These are phyloP conservation scores for Colletotrichum abscissum DNA, from an alignment of 2,329 filamentous ascomycete genomes.

Conservation along the genomic window DNA sequence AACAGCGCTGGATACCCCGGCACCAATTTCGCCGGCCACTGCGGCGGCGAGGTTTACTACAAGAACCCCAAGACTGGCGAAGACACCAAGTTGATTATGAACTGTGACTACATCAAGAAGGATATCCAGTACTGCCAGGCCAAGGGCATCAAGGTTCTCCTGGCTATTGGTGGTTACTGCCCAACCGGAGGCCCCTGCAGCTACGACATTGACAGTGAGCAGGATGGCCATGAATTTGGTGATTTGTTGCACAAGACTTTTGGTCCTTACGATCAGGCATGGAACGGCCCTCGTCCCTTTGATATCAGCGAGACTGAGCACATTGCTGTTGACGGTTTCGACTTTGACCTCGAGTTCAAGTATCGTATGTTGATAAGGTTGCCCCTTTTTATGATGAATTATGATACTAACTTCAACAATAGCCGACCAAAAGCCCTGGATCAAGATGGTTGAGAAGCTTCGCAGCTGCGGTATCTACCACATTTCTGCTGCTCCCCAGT, in stretches of 20 bases:
- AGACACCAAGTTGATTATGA: slow-evolving; percentile 45
- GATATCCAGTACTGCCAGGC: slow-evolving; percentile 55
- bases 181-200: slow-evolving; percentile 41
- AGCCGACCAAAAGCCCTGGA: slow-evolving; percentile 49
- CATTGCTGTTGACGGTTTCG: slow-evolving; percentile 53
- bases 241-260: slow-evolving; percentile 52
- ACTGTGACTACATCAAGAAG: slow-evolving; percentile 49
- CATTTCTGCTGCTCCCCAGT: slow-evolving; percentile 59
- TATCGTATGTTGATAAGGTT: slow-evolving; percentile 42
- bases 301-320: slow-evolving; percentile 43
- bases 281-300: slow-evolving; percentile 52
- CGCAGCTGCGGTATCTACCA: slow-evolving; percentile 44
- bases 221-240: slow-evolving; percentile 49
- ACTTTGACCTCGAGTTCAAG: slow-evolving; percentile 53
- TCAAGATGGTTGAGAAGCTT: slow-evolving; percentile 51
- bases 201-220: slow-evolving; percentile 46
- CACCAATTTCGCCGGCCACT: slow-evolving; percentile 54
- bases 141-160: slow-evolving; percentile 54
- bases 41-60: slow-evolving; percentile 43
- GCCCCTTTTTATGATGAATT: not conserved
- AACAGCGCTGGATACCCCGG: slow-evolving; percentile 49
- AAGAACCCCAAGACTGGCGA: slow-evolving; percentile 37
- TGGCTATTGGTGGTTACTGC: slow-evolving; percentile 52
- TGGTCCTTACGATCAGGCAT: slow-evolving; percentile 47
- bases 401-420: not conserved